A percentile compares a stretch with the other conserved stretches of the same genome.
Conservation (phyloP, 148 eudicot genomes). For the Nyssa sinensis region DNA sequence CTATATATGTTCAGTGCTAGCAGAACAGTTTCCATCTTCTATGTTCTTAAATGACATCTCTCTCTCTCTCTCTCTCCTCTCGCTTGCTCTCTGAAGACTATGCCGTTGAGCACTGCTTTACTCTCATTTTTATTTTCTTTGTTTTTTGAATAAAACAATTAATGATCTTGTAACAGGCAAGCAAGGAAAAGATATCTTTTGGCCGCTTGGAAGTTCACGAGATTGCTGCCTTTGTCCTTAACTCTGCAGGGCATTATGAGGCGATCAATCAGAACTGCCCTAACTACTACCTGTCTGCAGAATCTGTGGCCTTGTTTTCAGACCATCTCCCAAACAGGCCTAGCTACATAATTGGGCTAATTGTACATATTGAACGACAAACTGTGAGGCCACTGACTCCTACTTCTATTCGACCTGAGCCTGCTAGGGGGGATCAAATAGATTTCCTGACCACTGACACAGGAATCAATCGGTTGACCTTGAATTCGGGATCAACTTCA, state of each 20-base stretch:
- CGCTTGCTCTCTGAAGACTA: not conserved
- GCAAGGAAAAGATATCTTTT: slow-evolving; percentile 88
- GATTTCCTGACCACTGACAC: slow-evolving; percentile 33
- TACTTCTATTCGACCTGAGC: slow-evolving; percentile 21
- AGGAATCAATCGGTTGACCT: slow-evolving; percentile 32
- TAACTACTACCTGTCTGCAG: slow-evolving; percentile 78
- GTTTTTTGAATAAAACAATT: not conserved
- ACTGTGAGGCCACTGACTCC: slow-evolving; percentile 43
- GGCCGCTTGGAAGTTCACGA: slow-evolving; percentile 80
- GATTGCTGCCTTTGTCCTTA: slow-evolving; percentile 90
- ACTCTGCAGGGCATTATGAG: slow-evolving; percentile 75
- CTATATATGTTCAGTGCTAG: not conserved
- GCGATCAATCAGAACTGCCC: slow-evolving; percentile 80
- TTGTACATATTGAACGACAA: slow-evolving; percentile 86
- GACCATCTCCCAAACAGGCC: slow-evolving; percentile 76
- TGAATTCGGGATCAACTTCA: slow-evolving; percentile 38
- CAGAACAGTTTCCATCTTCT: not conserved
- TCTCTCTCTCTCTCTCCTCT: too few species aligned
- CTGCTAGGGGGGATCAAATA: slow-evolving; percentile 25
- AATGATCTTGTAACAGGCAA: slow-evolving; percentile 52
- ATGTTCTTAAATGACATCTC: not conserved
- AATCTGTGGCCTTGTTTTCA: slow-evolving; percentile 84
- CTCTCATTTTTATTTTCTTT: not conserved
- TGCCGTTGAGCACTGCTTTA: not conserved
- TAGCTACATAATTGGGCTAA: slow-evolving; percentile 74